Evolutionary conservation across 140 eudicot species (phyloP), one percentile per base, ranked within the genome.

Genomic region (Stevia rebaudiana): DNA sequence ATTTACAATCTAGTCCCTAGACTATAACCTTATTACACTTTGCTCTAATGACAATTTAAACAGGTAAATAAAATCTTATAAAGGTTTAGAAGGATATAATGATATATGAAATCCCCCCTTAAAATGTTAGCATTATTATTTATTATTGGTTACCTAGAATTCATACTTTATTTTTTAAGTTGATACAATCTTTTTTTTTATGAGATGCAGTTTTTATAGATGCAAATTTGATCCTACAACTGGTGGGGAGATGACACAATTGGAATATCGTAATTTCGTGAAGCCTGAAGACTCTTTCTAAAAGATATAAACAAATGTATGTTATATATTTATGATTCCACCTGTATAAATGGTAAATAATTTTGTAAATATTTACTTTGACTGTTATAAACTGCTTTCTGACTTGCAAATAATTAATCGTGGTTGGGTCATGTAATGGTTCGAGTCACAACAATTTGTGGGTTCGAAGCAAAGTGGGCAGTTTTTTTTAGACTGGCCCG

Each of bases 191-290:
- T 44, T 11, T 35, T 44, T n/a, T 61, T 8, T 16, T 31, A 35
- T 67, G 64, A 25, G 5, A 25, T 79, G 84, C 95, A 86, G 95
- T 68, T 90, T 90, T 41, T 84, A 82, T 72, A 79, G 90, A 10
- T 90, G 97, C 83, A 67, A 90, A 79, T 90, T 90, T 54, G 91
- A 90, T 67, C 88, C 97, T 30, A 71, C 56, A 42, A 76, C 76
- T 1, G 88, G 86, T 4, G 95, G 94, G 63, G 97, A 90, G 84
- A 90, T 90, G 97, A 87, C 81, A 3, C 94, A 87, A 53, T 63
- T 90, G 82, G 97, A 87, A 78, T 84, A 82, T 73, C 95, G 82
- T 77, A 84, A 86, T 73, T 84, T 84, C 58, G 77, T 84, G 36
- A 84, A 84, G 74, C 94, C 94, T 2, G 91, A 87, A 37, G 90